These are phyloP conservation scores for Pseudomassariella vexata DNA, from an alignment of 2,329 filamentous ascomycete genomes.

Conservation along the genomic window DNA sequence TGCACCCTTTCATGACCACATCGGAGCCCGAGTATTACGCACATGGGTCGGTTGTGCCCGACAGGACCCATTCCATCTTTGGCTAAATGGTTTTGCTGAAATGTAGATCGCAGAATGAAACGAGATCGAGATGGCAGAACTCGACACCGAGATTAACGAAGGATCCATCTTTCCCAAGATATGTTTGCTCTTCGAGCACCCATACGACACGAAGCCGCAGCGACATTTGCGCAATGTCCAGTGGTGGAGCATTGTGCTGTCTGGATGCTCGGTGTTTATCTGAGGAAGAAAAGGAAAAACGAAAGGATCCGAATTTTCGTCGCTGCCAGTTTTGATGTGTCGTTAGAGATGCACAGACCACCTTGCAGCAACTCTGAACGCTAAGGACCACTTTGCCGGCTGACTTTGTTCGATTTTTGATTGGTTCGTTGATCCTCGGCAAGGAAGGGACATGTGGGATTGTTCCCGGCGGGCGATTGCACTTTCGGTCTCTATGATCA, in stretches of 20 bases:
- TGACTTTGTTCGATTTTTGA: slow-evolving; percentile 4
- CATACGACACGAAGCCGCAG: slow-evolving; percentile 16
- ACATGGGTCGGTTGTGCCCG: too few relatives aligned
- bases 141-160: slow-evolving; percentile 31
- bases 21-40: too few relatives aligned
- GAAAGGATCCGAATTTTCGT: slow-evolving; percentile 5
- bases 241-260: slow-evolving; percentile 14
- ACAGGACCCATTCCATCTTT: too few relatives aligned
- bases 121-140: slow-evolving; percentile 25
- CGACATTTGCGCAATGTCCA: slow-evolving; percentile 16
- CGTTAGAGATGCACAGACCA: background rate
- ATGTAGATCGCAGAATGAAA: slow-evolving; percentile 33
- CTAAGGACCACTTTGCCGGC: too few relatives aligned
- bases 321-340: background rate
- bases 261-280: slow-evolving; percentile 46
- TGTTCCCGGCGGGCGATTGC: too few relatives aligned
- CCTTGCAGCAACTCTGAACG: too few relatives aligned
- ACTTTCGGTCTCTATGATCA: too few relatives aligned
- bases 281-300: slow-evolving; percentile 31
- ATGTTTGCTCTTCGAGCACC: slow-evolving; percentile 25
- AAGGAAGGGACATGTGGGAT: too few relatives aligned
- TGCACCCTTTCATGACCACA: too few relatives aligned
- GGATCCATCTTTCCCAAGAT: slow-evolving; percentile 29
- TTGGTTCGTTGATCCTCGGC: too few relatives aligned
- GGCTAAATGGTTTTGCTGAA: too few relatives aligned